Conservation (phyloP, 1,139 yeast genomes). For the Suhomyces anneliseae region DNA sequence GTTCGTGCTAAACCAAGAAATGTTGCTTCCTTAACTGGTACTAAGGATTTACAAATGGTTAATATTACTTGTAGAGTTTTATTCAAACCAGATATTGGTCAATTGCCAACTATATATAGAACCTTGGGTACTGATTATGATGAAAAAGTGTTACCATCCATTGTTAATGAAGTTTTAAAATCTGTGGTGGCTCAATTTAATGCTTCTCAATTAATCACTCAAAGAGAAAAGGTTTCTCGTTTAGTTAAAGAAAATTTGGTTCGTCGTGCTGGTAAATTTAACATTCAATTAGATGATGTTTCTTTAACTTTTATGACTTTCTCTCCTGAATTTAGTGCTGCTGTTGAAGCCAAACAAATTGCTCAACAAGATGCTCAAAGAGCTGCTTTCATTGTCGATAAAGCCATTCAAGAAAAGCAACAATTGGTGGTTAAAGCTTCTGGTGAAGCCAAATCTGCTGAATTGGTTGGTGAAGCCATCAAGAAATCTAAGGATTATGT, state of each 20-base stretch:
- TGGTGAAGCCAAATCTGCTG: conserved; percentile 99
- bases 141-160: conserved; percentile 93
- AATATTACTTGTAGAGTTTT: conserved; percentile 96
- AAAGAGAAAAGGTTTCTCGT: conserved; percentile 93
- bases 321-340: conserved; percentile 95
- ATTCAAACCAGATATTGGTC: conserved; percentile 78
- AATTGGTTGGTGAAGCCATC: conserved; percentile 97
- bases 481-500: conserved; percentile 94
- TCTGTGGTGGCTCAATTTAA: conserved; percentile 98
- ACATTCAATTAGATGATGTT: conserved; percentile 88
- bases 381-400: conserved; percentile 95
- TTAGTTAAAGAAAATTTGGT: conserved; percentile 87
- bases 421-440: conserved; percentile 94
- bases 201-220: conserved; percentile 96
- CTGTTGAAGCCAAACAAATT: conserved; percentile 98
- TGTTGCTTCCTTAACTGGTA: conserved; percentile 96
- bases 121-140: conserved; percentile 94
- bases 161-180: conserved; percentile 94
- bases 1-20: conserved; percentile 97
- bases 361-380: conserved; percentile 99
- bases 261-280: conserved; percentile 89
- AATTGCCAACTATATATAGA: conserved; percentile 82
- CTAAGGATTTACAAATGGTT: conserved; percentile 98
- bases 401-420: conserved; percentile 96
- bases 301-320: conserved; percentile 95